Evolutionary conservation across 768 basidiomycete genomes (phyloP), one percentile per base, ranked within the genome.

Genomic region (Boletus sp.): DNA sequence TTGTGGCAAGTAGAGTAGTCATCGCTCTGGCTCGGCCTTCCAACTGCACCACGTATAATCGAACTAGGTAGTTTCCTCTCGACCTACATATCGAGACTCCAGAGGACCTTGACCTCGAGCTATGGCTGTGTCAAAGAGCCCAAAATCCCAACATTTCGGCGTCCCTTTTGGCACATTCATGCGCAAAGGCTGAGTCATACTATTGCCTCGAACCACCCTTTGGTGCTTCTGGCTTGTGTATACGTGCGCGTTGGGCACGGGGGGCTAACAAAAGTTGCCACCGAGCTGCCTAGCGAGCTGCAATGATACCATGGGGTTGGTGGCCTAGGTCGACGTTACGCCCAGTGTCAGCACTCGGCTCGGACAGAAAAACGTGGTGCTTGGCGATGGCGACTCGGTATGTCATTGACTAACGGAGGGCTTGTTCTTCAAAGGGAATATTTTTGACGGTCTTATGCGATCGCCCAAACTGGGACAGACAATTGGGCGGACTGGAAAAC

Each of bases 401-500:
- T 38, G 42, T 58, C 39, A 47, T 30, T 7, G 11, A 39, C 41
- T n/a, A 13, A 9, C 44, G 8, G 29, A 21, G 46, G 1, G 27
- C 39, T 57, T 57, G 48, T 51, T 55, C 30, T 52, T 53, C 27
- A 48, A 58, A 59, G 47, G 50, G 29, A 25, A 41, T 29, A 4
- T 34, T 25, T 52, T 35, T 44, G 49, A 40, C 55, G 43, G 32
- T 32, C 19, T 55, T 60, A 58, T 41, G 48, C 43, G 59, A 57
- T 48, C 19, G 21, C n/a, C 53, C 52, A 54, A 56, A 57, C 55
- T 39, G 7, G 55, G 64, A 38, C 3, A 41, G 46, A 66, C 65
- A 66, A 66, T 61, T 64, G 65, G 63, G 62, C 65, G 65, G 65
- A 66, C 57, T 60, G 10, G 32, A 39, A 60, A 58, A 54, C 32